phyloP scores from a whole-genome alignment of 345 rosid species.

The Eucalyptus victrix region DNA sequence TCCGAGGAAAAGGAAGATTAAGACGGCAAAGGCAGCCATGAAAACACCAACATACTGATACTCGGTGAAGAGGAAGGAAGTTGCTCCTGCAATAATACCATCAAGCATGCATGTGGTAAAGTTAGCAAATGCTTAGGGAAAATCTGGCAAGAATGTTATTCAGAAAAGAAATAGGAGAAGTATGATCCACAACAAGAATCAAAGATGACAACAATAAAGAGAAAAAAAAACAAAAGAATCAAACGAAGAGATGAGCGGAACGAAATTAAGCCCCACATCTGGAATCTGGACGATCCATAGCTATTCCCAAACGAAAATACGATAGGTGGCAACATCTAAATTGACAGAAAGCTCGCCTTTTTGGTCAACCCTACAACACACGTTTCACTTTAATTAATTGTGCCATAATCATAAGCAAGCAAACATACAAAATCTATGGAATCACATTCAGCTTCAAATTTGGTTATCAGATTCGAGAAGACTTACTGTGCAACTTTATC shows the following conservation, averaged over 20 bases:
- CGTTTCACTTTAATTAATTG: neutral
- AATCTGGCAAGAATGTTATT: neutral
- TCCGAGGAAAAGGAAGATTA: slow-evolving; percentile 58
- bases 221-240: neutral
- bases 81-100: slow-evolving; percentile 31
- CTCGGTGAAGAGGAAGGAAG: slow-evolving; percentile 55
- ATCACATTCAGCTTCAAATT: neutral
- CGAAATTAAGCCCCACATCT: neutral
- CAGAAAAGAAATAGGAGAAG: neutral
- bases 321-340: neutral
- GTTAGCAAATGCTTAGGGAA: neutral
- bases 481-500: neutral
- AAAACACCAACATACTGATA: slow-evolving; percentile 51
- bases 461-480: neutral
- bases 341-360: neutral
- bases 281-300: neutral
- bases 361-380: neutral
- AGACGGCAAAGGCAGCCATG: slow-evolving; percentile 42
- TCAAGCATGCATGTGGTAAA: neutral
- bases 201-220: neutral
- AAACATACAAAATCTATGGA: neutral
- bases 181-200: neutral
- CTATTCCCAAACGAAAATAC: neutral
- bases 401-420: neutral
- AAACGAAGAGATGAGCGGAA: neutral